Evolutionary conservation across 768 basidiomycete genomes (phyloP).

Genomic region (Calocybe gangraenosa): DNA sequence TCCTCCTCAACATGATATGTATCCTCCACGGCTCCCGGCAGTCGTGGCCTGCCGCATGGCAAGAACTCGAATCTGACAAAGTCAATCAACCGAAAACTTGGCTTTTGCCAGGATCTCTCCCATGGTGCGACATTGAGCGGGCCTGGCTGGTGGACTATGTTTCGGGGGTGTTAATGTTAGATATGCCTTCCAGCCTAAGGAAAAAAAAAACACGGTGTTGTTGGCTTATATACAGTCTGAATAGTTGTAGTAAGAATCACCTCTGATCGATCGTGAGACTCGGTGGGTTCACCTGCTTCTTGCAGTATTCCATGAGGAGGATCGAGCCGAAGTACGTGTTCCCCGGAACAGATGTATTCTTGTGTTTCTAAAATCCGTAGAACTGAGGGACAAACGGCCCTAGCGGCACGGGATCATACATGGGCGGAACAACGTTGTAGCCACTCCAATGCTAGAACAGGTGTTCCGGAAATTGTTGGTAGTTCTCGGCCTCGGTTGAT

Average conservation of each 20-base stretch:
- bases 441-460: slow-evolving; percentile 50
- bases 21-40: too few relatives aligned
- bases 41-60: too few relatives aligned
- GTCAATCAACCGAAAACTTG: slow-evolving; percentile 37
- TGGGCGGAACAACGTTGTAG: slow-evolving; percentile 37
- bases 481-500: slow-evolving; percentile 36
- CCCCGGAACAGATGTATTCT: not conserved
- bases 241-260: slow-evolving; percentile 13
- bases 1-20: too few relatives aligned
- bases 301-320: slow-evolving; percentile 41
- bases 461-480: slow-evolving; percentile 39
- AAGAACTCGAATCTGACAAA: slow-evolving; percentile 32
- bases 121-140: slow-evolving; percentile 19
- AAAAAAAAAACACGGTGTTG: too few relatives aligned
- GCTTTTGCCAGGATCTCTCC: slow-evolving; percentile 13
- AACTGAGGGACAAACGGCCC: slow-evolving; percentile 57
- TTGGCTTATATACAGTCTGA: too few relatives aligned
- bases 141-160: slow-evolving; percentile 34
- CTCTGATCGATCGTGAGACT: slow-evolving; percentile 32
- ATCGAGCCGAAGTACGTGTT: slow-evolving; percentile 35
- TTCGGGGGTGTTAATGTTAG: slow-evolving; percentile 32
- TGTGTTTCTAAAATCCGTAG: slow-evolving; percentile 50
- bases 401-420: slow-evolving; percentile 41
- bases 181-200: slow-evolving; percentile 20
- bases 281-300: slow-evolving; percentile 21